A percentile compares a stretch with the other conserved stretches of the same genome.
phyloP scores from a whole-genome alignment of 176 grass and related monocot genomes.

The Oryza nivara region DNA sequence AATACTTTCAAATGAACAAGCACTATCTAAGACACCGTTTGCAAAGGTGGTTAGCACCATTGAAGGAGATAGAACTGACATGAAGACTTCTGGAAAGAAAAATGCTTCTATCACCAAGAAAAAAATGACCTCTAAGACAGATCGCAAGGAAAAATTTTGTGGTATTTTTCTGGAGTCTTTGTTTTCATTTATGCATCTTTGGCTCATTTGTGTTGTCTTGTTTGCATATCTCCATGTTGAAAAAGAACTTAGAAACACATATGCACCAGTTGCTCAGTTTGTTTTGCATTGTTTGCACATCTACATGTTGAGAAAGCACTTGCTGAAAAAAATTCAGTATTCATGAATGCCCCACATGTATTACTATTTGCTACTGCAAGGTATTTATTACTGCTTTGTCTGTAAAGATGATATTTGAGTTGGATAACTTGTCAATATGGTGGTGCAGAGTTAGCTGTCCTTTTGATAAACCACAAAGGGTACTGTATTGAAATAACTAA shows the following conservation, averaged over 20 bases:
- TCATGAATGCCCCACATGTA: no score
- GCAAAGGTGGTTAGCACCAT: constrained; percentile 16
- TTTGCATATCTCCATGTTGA: constrained; percentile 37
- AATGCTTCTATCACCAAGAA: constrained; percentile 35
- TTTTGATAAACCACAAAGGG: neutral
- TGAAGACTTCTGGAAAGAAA: constrained; percentile 42
- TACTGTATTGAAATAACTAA: neutral
- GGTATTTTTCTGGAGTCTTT: constrained; percentile 51
- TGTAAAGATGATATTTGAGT: constrained; percentile 8
- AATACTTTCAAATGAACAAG: constrained; percentile 33
- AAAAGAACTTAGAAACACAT: constrained; percentile 18
- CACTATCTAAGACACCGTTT: constrained; percentile 29
- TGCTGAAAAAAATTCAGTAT: no score
- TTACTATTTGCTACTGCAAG: no score
- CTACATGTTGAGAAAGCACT: no score
- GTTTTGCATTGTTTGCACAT: no score
- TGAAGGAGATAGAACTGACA: constrained; percentile 3
- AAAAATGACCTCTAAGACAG: constrained; percentile 36
- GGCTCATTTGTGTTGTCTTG: neutral
- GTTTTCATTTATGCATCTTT: constrained; percentile 19
- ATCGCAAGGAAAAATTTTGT: constrained; percentile 33
- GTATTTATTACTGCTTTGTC: neutral
- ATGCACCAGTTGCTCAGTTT: neutral
- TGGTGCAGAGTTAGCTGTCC: constrained; percentile 16
- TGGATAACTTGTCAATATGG: constrained; percentile 10